phyloP scores from a whole-genome alignment of 805 yeast genomes.

The Lipomyces japonicus region DNA sequence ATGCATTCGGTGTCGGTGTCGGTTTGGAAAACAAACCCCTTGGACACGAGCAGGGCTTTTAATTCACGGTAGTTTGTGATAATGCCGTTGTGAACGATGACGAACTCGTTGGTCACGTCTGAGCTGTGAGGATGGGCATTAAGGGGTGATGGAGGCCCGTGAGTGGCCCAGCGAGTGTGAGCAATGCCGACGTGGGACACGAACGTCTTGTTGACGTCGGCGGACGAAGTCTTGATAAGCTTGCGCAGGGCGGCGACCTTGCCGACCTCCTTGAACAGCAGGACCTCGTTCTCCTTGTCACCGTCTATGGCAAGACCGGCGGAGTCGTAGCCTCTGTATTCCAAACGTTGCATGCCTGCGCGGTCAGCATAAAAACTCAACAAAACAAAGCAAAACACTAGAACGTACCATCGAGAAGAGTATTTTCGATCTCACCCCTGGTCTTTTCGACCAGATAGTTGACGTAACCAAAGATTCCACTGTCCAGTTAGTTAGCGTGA shows the following conservation, averaged over 20 bases:
- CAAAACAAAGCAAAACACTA: no score
- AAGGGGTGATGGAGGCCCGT: constrained; percentile 79
- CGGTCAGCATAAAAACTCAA: neutral
- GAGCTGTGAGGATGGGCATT: constrained; percentile 98
- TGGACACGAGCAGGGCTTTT: constrained; percentile 70
- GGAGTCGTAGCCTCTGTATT: constrained; percentile 97
- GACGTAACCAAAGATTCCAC: constrained; percentile 98
- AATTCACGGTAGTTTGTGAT: constrained; percentile 93
- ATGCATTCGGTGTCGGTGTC: constrained; percentile 98
- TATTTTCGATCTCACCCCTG: constrained; percentile 88
- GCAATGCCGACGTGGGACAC: constrained; percentile 93
- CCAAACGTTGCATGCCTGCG: constrained; percentile 61
- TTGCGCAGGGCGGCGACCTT: constrained; percentile 80
- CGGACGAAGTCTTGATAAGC: constrained; percentile 46
- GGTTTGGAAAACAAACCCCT: constrained; percentile 79
- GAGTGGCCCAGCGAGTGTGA: constrained; percentile 99
- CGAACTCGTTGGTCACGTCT: constrained; percentile 75
- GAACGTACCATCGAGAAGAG: constrained; percentile 74
- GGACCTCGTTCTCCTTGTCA: constrained; percentile 64
- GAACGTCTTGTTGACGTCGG: constrained; percentile 61
- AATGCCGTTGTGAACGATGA: constrained; percentile 96
- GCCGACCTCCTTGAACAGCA: constrained; percentile 80
- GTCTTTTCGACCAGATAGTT: constrained; percentile 89
- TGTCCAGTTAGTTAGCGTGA: constrained; percentile 26
- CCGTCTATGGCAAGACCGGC: constrained; percentile 96